Evolutionary conservation across 306 rosid species (phyloP).

Genomic region (Lathyrus aphaca): DNA sequence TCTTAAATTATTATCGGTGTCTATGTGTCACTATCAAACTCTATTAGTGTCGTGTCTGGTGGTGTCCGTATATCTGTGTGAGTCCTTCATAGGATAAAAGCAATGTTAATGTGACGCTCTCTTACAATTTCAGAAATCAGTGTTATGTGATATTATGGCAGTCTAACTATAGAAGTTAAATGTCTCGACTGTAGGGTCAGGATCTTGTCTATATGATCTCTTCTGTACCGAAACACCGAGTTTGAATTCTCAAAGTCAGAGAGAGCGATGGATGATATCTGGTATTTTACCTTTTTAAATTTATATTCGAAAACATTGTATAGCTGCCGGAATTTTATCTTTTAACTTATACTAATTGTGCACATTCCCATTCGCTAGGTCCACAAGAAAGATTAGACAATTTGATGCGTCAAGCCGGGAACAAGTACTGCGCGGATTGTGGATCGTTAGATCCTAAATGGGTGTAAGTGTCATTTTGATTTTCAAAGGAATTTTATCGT

Average conservation of each 20-base stretch:
- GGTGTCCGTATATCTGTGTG: neutral
- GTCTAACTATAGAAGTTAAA: slow-evolving; percentile 37
- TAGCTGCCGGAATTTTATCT: neutral
- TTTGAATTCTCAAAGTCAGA: slow-evolving; percentile 49
- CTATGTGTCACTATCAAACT: neutral
- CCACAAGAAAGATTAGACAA: slow-evolving; percentile 71
- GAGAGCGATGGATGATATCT: slow-evolving; percentile 42
- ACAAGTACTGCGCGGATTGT: slow-evolving; percentile 87
- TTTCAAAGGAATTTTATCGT: too few relatives aligned
- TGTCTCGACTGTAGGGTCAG: slow-evolving; percentile 52
- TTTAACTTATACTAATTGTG: slow-evolving; percentile 15
- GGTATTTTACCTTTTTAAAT: slow-evolving; percentile 46
- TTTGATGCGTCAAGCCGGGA: slow-evolving; percentile 67
- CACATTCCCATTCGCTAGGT: slow-evolving; percentile 50
- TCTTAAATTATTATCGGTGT: neutral
- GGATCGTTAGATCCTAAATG: slow-evolving; percentile 94
- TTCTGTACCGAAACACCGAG: slow-evolving; percentile 64
- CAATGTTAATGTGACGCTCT: neutral
- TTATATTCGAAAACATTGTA: neutral
- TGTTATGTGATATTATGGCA: neutral
- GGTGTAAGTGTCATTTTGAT: slow-evolving; percentile 64
- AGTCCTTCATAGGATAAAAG: too few relatives aligned
- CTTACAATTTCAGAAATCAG: neutral
- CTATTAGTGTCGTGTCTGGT: neutral
- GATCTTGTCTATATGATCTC: slow-evolving; percentile 76